Conservation (phyloP, 805 yeast species). For the Cyberlindnera xylosilytica region DNA sequence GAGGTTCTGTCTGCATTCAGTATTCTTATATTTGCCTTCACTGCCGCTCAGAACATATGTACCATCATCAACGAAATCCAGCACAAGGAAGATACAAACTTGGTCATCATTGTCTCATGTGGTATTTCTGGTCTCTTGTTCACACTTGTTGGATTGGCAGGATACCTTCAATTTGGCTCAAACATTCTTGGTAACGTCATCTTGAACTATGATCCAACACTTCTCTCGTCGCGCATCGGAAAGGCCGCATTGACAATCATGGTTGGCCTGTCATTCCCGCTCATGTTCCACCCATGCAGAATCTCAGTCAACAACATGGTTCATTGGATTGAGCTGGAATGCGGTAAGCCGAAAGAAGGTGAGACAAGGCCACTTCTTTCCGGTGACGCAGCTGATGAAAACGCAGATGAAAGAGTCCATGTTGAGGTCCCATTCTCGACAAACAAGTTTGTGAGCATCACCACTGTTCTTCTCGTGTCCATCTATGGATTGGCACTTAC, state of each 20-base stretch:
- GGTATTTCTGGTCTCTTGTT: conserved; percentile 55
- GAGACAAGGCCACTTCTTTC: conserved; percentile 16
- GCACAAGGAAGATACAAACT: conserved; percentile 48
- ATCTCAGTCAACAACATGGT: conserved; percentile 66
- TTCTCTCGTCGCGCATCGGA: conserved; percentile 48
- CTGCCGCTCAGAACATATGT: conserved; percentile 80
- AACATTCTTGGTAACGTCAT: conserved; percentile 64
- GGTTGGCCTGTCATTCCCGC: conserved; percentile 75
- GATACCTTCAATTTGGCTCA: conserved; percentile 74
- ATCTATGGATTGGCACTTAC: conserved; percentile 58
- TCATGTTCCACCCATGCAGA: conserved; percentile 80
- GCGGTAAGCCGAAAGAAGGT: background rate
- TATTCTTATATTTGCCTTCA: conserved; percentile 74
- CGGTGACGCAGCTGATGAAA: conserved; percentile 14
- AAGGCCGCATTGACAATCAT: conserved; percentile 62
- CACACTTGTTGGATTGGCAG: conserved; percentile 59
- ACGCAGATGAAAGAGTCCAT: conserved; percentile 21
- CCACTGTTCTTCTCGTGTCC: conserved; percentile 41
- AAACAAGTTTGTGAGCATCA: conserved; percentile 45
- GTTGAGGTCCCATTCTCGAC: conserved; percentile 44
- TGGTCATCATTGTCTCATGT: conserved; percentile 49
- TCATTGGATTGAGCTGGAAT: conserved; percentile 39
- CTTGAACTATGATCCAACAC: conserved; percentile 57
- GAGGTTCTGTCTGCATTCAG: conserved; percentile 63
- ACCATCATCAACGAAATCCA: conserved; percentile 70